Percentiles rank a stretch among this genome's conserved stretches.
Conservation (phyloP, 2,329 filamentous ascomycete species). For the Colletotrichum sp. region DNA sequence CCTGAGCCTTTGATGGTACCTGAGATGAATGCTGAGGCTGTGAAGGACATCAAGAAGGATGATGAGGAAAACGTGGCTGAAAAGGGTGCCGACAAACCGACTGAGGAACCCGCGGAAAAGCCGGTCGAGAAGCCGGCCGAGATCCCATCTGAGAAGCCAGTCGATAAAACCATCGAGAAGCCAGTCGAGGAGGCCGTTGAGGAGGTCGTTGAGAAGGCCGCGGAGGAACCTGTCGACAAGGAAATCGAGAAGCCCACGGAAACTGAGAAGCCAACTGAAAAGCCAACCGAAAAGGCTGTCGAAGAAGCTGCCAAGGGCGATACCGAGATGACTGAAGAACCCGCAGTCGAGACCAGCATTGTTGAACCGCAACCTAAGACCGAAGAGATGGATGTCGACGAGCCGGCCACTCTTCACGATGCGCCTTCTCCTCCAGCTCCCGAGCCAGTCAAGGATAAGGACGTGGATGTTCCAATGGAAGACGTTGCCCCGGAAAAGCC, state of each 20-base stretch:
- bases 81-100: not conserved
- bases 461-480: slow-evolving; percentile 25
- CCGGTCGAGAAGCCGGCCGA: not conserved
- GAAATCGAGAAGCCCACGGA: not conserved
- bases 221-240: not conserved
- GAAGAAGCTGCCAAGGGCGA: slow-evolving; percentile 3
- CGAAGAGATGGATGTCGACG: slow-evolving; percentile 47
- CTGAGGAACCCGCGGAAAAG: not conserved
- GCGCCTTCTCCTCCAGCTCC: not conserved
- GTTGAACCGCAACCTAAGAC: slow-evolving; percentile 36
- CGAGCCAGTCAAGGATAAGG: not conserved
- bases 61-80: not conserved
- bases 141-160: not conserved
- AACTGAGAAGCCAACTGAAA: not conserved
- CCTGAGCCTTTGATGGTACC: not conserved
- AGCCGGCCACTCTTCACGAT: slow-evolving; percentile 4
- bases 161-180: not conserved
- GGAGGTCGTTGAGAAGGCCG: not conserved
- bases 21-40: not conserved
- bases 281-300: not conserved
- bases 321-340: slow-evolving; percentile 17
- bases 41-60: not conserved
- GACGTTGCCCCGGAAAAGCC: slow-evolving; percentile 29
- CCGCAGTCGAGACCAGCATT: not conserved
- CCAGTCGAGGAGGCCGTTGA: not conserved